Evolutionary conservation across 257 asterid genomes (phyloP).

Genomic region (Rauvolfia tetraphylla): DNA sequence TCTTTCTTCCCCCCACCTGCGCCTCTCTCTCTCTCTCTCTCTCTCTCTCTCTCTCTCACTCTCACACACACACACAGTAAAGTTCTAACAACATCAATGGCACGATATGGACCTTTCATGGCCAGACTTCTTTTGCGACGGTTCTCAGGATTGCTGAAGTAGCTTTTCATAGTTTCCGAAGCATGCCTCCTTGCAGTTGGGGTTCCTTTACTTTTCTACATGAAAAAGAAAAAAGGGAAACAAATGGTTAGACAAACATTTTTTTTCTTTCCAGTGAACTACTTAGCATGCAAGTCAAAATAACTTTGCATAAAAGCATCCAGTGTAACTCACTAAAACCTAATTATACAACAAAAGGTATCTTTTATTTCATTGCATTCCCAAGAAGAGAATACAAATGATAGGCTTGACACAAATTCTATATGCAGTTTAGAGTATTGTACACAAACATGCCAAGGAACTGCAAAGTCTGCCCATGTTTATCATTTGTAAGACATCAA

Average conservation of each 20-base stretch:
- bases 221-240: not conserved
- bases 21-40: no score
- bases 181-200: slow-evolving; percentile 79
- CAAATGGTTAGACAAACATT: not conserved
- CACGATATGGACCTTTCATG: slow-evolving; percentile 59
- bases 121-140: slow-evolving; percentile 84
- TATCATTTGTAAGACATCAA: not conserved
- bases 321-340: not conserved
- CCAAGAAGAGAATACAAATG: not conserved
- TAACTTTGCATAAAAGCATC: not conserved
- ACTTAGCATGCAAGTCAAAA: not conserved
- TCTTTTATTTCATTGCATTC: not conserved
- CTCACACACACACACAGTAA: not conserved
- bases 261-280: not conserved
- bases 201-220: slow-evolving; percentile 74
- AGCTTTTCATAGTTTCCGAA: slow-evolving; percentile 80
- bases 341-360: not conserved
- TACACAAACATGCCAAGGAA: not conserved
- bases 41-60: no score
- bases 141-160: slow-evolving; percentile 78
- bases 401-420: not conserved
- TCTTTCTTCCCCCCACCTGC: not conserved
- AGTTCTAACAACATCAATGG: not conserved
- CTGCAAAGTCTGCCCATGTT: not conserved
- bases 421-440: not conserved